A percentile compares a stretch with the other conserved stretches of the same genome.
phyloP scores from a whole-genome alignment of 2,329 filamentous ascomycete species.

The Trichoderma sp. region DNA sequence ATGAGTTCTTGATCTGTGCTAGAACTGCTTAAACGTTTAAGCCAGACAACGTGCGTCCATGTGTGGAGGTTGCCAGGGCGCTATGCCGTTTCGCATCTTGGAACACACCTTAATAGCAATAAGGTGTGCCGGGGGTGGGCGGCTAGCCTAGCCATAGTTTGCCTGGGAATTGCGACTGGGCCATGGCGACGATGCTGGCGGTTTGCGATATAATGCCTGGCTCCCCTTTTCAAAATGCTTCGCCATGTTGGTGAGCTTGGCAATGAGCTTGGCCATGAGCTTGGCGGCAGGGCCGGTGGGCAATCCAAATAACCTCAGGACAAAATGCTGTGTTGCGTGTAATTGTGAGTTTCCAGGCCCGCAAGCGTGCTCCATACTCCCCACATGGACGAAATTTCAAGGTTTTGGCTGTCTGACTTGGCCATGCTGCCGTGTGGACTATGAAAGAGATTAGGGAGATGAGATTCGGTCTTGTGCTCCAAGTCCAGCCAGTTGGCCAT shows the following conservation, averaged over 20 bases:
- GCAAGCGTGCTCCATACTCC: not conserved
- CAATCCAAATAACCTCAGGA: not conserved
- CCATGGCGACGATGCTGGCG: not conserved
- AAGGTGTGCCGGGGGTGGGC: slow-evolving; percentile 27
- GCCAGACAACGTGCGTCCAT: slow-evolving; percentile 14
- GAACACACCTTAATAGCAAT: slow-evolving; percentile 25
- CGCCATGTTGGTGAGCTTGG: slow-evolving; percentile 1
- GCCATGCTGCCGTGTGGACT: not conserved
- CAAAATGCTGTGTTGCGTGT: not conserved
- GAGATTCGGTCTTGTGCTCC: not conserved
- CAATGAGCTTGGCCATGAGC: slow-evolving; percentile 10
- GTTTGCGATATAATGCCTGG: not conserved
- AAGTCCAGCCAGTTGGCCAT: not conserved
- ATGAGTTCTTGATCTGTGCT: not conserved
- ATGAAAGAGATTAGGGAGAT: not conserved
- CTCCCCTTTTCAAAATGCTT: not conserved
- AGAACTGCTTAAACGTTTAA: not conserved
- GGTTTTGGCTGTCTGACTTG: slow-evolving; percentile 7
- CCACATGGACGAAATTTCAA: not conserved
- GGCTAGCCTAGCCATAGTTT: slow-evolving; percentile 3
- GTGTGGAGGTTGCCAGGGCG: slow-evolving; percentile 12
- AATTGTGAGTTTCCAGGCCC: slow-evolving; percentile 15
- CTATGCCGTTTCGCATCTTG: slow-evolving; percentile 10
- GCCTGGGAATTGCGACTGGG: not conserved
- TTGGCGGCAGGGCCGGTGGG: not conserved